Evolutionary conservation across 495 filamentous ascomycete genomes (phyloP), one percentile per base, ranked within the genome.

Genomic region (Xylaria acuta): DNA sequence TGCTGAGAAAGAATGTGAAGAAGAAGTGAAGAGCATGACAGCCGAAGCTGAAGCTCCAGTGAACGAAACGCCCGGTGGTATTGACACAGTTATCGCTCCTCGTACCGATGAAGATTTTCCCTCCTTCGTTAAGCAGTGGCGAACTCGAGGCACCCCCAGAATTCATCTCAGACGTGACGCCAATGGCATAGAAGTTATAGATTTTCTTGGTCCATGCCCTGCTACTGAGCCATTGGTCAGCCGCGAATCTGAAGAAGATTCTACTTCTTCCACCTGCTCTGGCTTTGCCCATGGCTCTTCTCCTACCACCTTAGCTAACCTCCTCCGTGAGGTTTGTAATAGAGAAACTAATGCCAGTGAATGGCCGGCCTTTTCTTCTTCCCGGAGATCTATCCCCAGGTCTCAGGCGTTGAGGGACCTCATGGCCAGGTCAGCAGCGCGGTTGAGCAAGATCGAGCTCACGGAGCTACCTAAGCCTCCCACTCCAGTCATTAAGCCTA

Each of bases 71-170:
- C n/a, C 64, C 3, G 58, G 59, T 36, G 56, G 67, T 25, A 41
- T 70, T 1, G 67, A 76, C 6, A 74, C 72, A 6, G 38, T 77
- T 27, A 16, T 70, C 16, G 77, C 76, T 25, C 74, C 77, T 12
- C 72, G 73, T 27, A 72, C 69, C 41, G 67, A 67, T 25, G 70
- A 76, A 32, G 72, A 77, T 34, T 41, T 79, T 16, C 62, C 75
- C 14, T n/a, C 63, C 3, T 79, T 79, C 62, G 68, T 79, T 36
- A 59, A 70, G 41, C 20, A 72, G 65, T 79, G 77, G 77, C 77
- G 72, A 25, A 34, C 34, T 30, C 72, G 75, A 30, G 75, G 72
- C 20, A 76, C 67, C 47, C 77, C 77, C 16, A 77, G 69, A 45
- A 72, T 79, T 53, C 72, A 75, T 20, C 47, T 77, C 1, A 63